Percentiles rank a stretch among this genome's conserved stretches.
phyloP scores from a whole-genome alignment of 2,329 filamentous ascomycete genomes.

The Penicillium sp. region DNA sequence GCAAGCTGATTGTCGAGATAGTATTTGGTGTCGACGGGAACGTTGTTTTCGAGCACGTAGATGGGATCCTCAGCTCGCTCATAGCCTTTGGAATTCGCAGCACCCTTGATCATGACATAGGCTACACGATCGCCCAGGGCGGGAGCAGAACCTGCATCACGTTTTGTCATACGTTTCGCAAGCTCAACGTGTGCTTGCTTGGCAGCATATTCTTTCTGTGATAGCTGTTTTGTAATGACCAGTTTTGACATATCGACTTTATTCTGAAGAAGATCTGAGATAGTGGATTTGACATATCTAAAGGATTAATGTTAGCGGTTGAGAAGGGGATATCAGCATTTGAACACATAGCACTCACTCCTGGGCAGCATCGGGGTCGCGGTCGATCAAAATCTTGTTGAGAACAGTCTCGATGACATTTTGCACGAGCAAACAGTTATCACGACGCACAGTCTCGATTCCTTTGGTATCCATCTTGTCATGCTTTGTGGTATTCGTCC shows the following conservation, averaged over 20 bases:
- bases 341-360: constrained; percentile 66
- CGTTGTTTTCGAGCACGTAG: constrained; percentile 94
- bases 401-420: constrained; percentile 97
- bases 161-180: constrained; percentile 94
- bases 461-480: constrained; percentile 99
- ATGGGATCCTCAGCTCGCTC: constrained; percentile 97
- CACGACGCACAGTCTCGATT: constrained; percentile 95
- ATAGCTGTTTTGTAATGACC: constrained; percentile 95
- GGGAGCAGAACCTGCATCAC: constrained; percentile 91
- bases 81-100: constrained; percentile 89
- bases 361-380: constrained; percentile 86
- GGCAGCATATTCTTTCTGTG: constrained; percentile 84
- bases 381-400: constrained; percentile 93
- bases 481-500: constrained; percentile 91
- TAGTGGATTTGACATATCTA: constrained; percentile 95
- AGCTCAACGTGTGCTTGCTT: constrained; percentile 98
- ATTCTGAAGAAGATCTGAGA: constrained; percentile 93
- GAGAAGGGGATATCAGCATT: neutral
- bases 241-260: constrained; percentile 99
- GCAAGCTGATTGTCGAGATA: constrained; percentile 98
- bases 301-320: constrained; percentile 40
- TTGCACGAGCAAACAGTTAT: constrained; percentile 94
- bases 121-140: constrained; percentile 93
- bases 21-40: constrained; percentile 97
- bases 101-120: constrained; percentile 95